These are phyloP conservation scores for Termitomyces heimii DNA, from an alignment of 768 basidiomycete species.

Conservation along the genomic window DNA sequence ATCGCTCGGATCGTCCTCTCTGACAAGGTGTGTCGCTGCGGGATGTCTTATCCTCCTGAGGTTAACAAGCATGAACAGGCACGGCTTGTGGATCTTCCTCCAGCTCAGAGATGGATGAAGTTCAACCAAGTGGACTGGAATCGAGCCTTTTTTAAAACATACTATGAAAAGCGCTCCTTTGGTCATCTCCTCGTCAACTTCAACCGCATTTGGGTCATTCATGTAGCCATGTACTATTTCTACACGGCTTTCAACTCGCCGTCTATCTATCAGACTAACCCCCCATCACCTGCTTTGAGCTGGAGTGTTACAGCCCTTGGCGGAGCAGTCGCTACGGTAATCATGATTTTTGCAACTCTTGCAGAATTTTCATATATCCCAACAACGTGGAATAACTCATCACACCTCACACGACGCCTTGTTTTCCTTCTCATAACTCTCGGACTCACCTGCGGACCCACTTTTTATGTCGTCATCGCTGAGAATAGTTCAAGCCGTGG, in stretches of 20 bases:
- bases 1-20: slow-evolving; percentile 85
- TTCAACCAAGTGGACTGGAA: slow-evolving; percentile 98
- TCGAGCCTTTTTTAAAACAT: slow-evolving; percentile 97
- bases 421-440: slow-evolving; percentile 88
- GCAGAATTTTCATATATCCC: slow-evolving; percentile 98
- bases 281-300: slow-evolving; percentile 67
- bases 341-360: slow-evolving; percentile 94
- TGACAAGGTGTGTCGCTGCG: slow-evolving; percentile 63
- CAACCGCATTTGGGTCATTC: slow-evolving; percentile 99
- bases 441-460: slow-evolving; percentile 87
- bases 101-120: slow-evolving; percentile 92
- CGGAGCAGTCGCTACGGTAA: slow-evolving; percentile 90
- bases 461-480: slow-evolving; percentile 89
- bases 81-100: slow-evolving; percentile 85
- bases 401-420: slow-evolving; percentile 88
- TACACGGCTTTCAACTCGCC: slow-evolving; percentile 96
- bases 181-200: slow-evolving; percentile 98
- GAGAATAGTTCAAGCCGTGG: slow-evolving; percentile 49
- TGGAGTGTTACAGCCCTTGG: slow-evolving; percentile 96
- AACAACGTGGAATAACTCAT: slow-evolving; percentile 97
- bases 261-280: slow-evolving; percentile 63
- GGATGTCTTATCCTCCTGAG: slow-evolving; percentile 1
- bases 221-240: slow-evolving; percentile 91
- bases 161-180: slow-evolving; percentile 95
- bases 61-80: slow-evolving; percentile 40